A percentile compares a stretch with the other conserved stretches of the same genome.
phyloP scores from a whole-genome alignment of 306 rosid species.

The Trifolium subterraneum region DNA sequence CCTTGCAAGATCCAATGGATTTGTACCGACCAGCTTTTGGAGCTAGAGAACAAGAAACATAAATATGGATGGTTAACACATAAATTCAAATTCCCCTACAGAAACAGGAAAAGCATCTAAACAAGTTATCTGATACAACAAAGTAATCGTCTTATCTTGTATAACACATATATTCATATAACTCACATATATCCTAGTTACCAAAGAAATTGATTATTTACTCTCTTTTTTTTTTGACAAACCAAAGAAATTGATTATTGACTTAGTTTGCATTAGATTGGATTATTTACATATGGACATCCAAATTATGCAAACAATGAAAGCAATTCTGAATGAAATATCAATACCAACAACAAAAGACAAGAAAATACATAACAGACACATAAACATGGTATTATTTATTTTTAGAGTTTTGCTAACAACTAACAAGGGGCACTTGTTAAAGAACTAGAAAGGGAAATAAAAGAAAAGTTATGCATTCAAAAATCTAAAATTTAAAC shows the following conservation, averaged over 20 bases:
- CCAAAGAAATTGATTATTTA: constrained; percentile 24
- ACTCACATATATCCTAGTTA: constrained; percentile 8
- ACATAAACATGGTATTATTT: not conserved
- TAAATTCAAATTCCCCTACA: constrained; percentile 32
- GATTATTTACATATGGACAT: not conserved
- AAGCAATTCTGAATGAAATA: constrained; percentile 18
- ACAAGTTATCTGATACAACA: constrained; percentile 15
- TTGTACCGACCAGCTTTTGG: constrained; percentile 84
- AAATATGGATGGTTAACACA: constrained; percentile 30
- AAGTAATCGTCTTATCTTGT: constrained; percentile 15
- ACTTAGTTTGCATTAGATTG: constrained; percentile 16
- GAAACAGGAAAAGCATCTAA: constrained; percentile 18
- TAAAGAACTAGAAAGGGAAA: no score
- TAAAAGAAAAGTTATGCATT: no score
- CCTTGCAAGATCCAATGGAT: constrained; percentile 76
- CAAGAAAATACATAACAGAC: not conserved
- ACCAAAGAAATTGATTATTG: constrained; percentile 21
- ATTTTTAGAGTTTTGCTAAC: not conserved
- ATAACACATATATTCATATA: not conserved
- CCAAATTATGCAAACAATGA: constrained; percentile 21
- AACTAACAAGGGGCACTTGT: no score
- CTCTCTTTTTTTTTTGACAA: not conserved
- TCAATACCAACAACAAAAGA: not conserved
- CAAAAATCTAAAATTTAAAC: no score
- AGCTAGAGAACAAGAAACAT: constrained; percentile 53